phyloP scores from a whole-genome alignment of 1,139 yeast genomes.

The Blastobotrys ciferrii region DNA sequence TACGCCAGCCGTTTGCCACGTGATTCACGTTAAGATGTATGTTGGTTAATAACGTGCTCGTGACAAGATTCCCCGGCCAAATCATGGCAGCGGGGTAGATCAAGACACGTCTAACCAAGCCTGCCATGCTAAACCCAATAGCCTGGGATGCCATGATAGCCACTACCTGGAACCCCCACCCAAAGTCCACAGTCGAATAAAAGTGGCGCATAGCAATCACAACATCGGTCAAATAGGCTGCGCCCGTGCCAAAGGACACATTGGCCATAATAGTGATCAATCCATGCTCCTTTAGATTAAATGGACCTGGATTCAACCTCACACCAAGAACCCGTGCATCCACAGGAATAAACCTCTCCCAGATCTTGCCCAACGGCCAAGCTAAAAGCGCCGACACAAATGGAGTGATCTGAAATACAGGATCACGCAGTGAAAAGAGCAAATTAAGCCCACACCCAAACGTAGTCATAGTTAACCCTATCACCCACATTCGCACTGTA shows the following conservation, averaged over 20 bases:
- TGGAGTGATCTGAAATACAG: slow-evolving; percentile 52
- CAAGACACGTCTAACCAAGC: slow-evolving; percentile 53
- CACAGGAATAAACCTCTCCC: slow-evolving; percentile 51
- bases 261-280: slow-evolving; percentile 61
- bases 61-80: slow-evolving; percentile 57
- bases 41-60: slow-evolving; percentile 53
- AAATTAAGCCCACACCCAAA: slow-evolving; percentile 61
- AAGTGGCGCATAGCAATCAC: slow-evolving; percentile 54
- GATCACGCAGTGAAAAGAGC: slow-evolving; percentile 59
- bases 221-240: slow-evolving; percentile 62
- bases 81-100: slow-evolving; percentile 63
- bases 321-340: slow-evolving; percentile 44
- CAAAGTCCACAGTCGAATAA: slow-evolving; percentile 45
- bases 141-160: slow-evolving; percentile 57
- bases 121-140: slow-evolving; percentile 66
- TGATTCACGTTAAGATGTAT: slow-evolving; percentile 62
- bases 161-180: slow-evolving; percentile 52
- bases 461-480: slow-evolving; percentile 52
- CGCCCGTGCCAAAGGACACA: slow-evolving; percentile 57
- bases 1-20: slow-evolving; percentile 54
- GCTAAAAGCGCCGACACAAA: slow-evolving; percentile 59
- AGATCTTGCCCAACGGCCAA: slow-evolving; percentile 58
- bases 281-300: slow-evolving; percentile 64
- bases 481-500: slow-evolving; percentile 61
- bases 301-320: slow-evolving; percentile 57